Base-by-base conservation (phyloP, 148 eudicot species). In the Limonium bicolor region DNA sequence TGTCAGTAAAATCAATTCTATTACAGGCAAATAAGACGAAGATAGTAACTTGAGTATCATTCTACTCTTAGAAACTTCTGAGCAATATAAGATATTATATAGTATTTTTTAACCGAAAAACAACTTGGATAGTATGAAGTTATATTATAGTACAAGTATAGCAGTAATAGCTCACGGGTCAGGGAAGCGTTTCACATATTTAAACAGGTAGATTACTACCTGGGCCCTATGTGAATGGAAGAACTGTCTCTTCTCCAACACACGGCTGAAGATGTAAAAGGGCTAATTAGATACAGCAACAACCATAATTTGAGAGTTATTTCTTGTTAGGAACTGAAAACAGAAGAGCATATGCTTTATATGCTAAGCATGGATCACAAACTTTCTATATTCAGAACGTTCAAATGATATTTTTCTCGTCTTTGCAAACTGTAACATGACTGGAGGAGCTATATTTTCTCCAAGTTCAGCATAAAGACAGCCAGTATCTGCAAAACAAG, bases 191-290 rank as follows among this genome's bases (percentile, higher is more conserved):
- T n/a, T n/a, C n/a, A n/a, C n/a, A n/a, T n/a, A n/a, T n/a, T n/a
- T n/a, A n/a, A n/a, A n/a, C n/a, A n/a, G 11, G 19, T 20, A 14
- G 28, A 30, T 14, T 28, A 24, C 56, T 54, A 88, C 97, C 84
- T 90, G 95, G 32, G 97, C 95, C 67, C 97, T 70, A 46, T 90
- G 97, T 5, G 97, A 90, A 61, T 90, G 97, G 67, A 80, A 90
- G 74, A 90, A 90, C 67, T 75, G 93, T 30, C 93, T 66, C 68
- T 76, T 90, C 65, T 80, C 93, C 74, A 84, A 50, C 51, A 80
- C 69, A 64, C 97, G 95, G 57, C 97, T 90, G 81, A 31, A 58
- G 48, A 57, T 13, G 30, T 8, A 43, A 43, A 21, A 13, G 18
- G 27, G 19, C 27, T 43, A 24, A 2, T 43, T 24, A 43, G 48